phyloP scores from a whole-genome alignment of 169 alveolate species.

The Ichthyophthirius multifiliis region DNA sequence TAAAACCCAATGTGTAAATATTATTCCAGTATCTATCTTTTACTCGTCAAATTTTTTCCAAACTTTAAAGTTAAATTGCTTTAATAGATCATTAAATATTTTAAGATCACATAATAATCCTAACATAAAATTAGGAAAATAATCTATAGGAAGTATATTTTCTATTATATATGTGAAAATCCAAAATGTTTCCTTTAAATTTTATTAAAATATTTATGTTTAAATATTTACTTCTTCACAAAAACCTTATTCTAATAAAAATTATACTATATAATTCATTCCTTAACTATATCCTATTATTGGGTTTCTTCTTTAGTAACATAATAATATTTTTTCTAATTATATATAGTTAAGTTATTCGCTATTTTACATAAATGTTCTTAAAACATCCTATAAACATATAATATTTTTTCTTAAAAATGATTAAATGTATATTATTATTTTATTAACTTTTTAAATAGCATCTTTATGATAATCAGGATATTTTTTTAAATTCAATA shows the following conservation, averaged over 20 bases:
- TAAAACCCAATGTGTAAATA: background rate
- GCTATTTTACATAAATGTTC: background rate
- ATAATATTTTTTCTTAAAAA: background rate
- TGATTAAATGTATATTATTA: background rate
- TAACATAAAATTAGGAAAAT: background rate
- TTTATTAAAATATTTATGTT: background rate
- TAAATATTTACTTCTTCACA: background rate
- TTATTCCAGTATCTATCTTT: background rate
- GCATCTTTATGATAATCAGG: background rate
- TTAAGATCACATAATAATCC: background rate
- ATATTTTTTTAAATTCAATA: background rate
- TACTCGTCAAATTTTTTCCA: background rate
- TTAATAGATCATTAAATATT: background rate
- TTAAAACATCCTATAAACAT: background rate
- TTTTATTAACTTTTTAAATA: background rate
- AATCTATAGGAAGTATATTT: conserved; percentile 13
- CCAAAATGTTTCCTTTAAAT: conserved; percentile 11
- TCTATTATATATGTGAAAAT: background rate
- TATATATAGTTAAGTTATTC: background rate
- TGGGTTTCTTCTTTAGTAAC: conserved; percentile 12
- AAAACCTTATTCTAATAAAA: background rate
- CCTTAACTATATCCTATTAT: conserved; percentile 15
- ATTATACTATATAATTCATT: background rate
- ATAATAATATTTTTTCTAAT: background rate
- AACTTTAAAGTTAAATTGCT: background rate